Percentiles rank a stretch among this genome's conserved stretches.
Conservation (phyloP, 371 early-diverging fungal species). For the Mucor indicus region DNA sequence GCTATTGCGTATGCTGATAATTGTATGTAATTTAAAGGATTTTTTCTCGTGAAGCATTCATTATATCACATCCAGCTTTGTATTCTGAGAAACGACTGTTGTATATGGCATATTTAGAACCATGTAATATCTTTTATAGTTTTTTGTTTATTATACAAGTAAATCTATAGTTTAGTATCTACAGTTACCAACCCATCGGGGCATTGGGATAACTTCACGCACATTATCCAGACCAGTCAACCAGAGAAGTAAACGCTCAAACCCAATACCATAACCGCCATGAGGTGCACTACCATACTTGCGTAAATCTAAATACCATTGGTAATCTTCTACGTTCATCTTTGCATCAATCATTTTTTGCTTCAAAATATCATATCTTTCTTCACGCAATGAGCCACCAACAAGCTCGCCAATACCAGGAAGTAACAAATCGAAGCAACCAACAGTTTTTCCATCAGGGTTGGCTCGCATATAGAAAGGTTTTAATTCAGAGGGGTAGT, state of each 20-base stretch:
- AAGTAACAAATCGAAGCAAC: conserved; percentile 84
- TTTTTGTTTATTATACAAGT: too few relatives aligned
- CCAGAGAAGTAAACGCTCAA: conserved; percentile 81
- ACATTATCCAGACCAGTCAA: conserved; percentile 82
- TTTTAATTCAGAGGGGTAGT: conserved; percentile 81
- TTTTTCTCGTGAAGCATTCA: too few relatives aligned
- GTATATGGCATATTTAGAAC: too few relatives aligned
- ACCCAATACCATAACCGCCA: conserved; percentile 93
- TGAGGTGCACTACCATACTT: conserved; percentile 84
- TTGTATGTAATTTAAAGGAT: too few relatives aligned
- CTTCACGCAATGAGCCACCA: conserved; percentile 90
- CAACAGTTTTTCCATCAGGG: conserved; percentile 64
- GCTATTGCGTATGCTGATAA: too few relatives aligned
- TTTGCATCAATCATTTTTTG: conserved; percentile 55
- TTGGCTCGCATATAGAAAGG: conserved; percentile 93
- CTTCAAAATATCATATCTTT: conserved; percentile 54
- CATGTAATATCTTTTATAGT: too few relatives aligned
- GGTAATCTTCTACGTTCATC: conserved; percentile 63
- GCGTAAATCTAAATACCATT: conserved; percentile 89
- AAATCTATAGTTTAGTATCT: conserved; percentile 34
- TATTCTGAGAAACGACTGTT: too few relatives aligned
- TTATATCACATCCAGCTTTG: too few relatives aligned
- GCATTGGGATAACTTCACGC: conserved; percentile 83
- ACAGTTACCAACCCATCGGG: conserved; percentile 62
- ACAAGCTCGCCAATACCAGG: conserved; percentile 90